Evolutionary conservation across 495 filamentous ascomycete species (phyloP).

Genomic region (Penicilliopsis zonata): DNA sequence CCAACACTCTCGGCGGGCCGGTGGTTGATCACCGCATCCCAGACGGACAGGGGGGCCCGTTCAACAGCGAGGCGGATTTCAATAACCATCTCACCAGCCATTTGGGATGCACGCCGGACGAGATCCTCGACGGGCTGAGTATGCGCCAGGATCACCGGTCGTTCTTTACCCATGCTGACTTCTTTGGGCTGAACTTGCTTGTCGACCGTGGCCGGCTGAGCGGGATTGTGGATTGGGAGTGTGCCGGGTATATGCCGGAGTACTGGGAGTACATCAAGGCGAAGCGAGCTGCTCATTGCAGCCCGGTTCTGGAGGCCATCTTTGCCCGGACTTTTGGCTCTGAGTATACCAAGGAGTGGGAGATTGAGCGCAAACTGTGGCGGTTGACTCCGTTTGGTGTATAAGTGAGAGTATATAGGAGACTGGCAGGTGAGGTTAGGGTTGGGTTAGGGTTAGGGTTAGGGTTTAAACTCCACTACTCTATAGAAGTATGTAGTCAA

Average conservation of each 20-base stretch:
- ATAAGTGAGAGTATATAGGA: too few relatives aligned
- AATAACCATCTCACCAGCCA: slow-evolving; percentile 7
- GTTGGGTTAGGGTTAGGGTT: too few relatives aligned
- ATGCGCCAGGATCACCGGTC: slow-evolving; percentile 3
- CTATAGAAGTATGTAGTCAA: too few relatives aligned
- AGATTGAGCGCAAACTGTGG: slow-evolving; percentile 2
- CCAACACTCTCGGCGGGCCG: slow-evolving; percentile 7
- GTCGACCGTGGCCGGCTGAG: slow-evolving; percentile 10
- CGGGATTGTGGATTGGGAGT: slow-evolving; percentile 22
- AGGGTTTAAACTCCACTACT: too few relatives aligned
- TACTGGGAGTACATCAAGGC: slow-evolving; percentile 24
- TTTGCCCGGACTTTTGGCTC: slow-evolving; percentile 4
- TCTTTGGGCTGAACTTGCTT: slow-evolving; percentile 14
- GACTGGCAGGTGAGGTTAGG: too few relatives aligned
- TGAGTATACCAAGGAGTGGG: slow-evolving; percentile 6
- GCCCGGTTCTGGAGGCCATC: slow-evolving; percentile 2
- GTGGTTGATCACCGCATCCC: slow-evolving; percentile 12
- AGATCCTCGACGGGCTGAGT: not conserved
- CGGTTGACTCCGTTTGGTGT: too few relatives aligned
- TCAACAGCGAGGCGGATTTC: slow-evolving; percentile 12
- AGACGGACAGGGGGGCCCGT: slow-evolving; percentile 5
- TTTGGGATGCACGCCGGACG: slow-evolving; percentile 1
- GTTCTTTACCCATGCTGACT: slow-evolving; percentile 18
- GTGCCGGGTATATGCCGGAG: slow-evolving; percentile 16
- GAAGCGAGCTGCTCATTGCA: slow-evolving; percentile 8